Evolutionary conservation across 805 yeast genomes (phyloP).

Genomic region (Monosporozyma servazzii): DNA sequence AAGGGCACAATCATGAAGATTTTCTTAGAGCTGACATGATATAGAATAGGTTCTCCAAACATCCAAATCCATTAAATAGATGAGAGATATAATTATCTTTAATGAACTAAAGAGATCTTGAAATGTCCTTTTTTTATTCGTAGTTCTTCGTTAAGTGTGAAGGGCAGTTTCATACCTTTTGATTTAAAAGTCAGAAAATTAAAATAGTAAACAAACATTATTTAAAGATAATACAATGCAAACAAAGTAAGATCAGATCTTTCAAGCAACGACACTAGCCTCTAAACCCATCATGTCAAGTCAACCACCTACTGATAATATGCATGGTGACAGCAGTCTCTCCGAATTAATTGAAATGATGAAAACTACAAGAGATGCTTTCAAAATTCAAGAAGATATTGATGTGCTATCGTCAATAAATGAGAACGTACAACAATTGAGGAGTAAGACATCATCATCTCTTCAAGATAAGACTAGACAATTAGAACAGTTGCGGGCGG

Average conservation of each 20-base stretch:
- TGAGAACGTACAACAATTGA: constrained; percentile 11
- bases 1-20: too few species aligned
- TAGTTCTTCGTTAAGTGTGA: not conserved
- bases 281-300: constrained; percentile 6
- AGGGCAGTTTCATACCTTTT: not conserved
- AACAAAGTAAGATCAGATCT: not conserved
- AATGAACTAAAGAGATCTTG: too few species aligned
- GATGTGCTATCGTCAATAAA: constrained; percentile 9
- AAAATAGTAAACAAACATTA: not conserved
- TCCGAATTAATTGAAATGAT: constrained; percentile 20
- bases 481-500: not conserved
- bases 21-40: too few species aligned
- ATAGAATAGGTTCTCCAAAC: too few species aligned
- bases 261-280: not conserved
- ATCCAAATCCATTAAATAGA: too few species aligned
- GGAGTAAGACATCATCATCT: constrained; percentile 4
- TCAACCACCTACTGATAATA: constrained; percentile 3
- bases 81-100: too few species aligned
- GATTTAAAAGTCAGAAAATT: not conserved
- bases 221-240: not conserved
- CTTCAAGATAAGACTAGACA: constrained; percentile 4
- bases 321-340: not conserved
- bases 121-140: not conserved
- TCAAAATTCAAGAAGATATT: constrained; percentile 23
- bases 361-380: constrained; percentile 19